A percentile compares a stretch with the other conserved stretches of the same genome.
Conservation (phyloP, 371 early-diverging fungal genomes). For the Actinomucor elegans region DNA sequence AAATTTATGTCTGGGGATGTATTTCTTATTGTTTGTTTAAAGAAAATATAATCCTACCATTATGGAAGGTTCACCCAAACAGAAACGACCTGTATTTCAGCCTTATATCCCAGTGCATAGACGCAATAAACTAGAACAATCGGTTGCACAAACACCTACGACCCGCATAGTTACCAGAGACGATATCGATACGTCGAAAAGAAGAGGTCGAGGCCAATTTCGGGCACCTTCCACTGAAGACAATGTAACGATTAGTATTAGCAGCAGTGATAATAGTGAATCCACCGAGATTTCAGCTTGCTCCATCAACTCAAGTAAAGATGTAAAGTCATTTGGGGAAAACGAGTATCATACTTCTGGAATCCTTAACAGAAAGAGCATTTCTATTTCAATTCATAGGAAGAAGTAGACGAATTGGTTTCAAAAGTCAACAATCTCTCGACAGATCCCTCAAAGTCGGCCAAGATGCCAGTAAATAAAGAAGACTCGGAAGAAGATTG, state of each 20-base stretch:
- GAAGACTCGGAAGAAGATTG: constrained; percentile 12
- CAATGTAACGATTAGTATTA: neutral
- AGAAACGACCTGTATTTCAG: constrained; percentile 4
- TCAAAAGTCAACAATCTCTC: neutral
- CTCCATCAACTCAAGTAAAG: too few relatives aligned
- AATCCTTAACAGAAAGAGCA: too few relatives aligned
- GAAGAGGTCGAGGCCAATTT: constrained; percentile 32
- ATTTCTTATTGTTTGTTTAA: too few relatives aligned
- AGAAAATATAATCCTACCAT: too few relatives aligned
- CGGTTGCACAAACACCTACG: neutral
- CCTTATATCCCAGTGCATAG: constrained; percentile 32
- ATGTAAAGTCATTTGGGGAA: too few relatives aligned
- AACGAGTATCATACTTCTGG: too few relatives aligned
- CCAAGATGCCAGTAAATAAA: neutral
- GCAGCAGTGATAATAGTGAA: neutral
- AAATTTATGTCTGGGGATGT: too few relatives aligned
- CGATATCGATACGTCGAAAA: neutral
- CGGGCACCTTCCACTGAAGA: constrained; percentile 23
- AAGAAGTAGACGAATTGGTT: too few relatives aligned
- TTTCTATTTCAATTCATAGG: too few relatives aligned
- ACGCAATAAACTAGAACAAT: constrained; percentile 1
- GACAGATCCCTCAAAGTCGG: neutral
- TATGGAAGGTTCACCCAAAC: too few relatives aligned
- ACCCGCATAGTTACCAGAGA: too few relatives aligned
- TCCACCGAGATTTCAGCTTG: too few relatives aligned